phyloP scores from a whole-genome alignment of 768 basidiomycete species.

The Leccinum rimulosum region DNA sequence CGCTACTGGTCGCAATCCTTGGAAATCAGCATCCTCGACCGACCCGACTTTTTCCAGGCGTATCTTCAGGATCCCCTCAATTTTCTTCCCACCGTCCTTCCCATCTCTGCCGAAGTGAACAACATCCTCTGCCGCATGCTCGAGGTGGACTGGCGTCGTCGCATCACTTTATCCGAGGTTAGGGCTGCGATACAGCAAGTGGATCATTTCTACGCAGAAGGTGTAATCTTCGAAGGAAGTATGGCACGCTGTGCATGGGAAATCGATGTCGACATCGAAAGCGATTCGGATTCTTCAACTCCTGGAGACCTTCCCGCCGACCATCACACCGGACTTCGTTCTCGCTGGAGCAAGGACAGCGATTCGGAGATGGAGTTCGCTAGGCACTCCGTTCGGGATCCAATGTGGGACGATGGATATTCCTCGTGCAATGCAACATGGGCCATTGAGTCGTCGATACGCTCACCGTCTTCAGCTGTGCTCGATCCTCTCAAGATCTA shows the following conservation, averaged over 20 bases:
- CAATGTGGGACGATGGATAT: constrained; percentile 34
- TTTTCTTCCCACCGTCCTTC: constrained; percentile 85
- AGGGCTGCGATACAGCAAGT: constrained; percentile 56
- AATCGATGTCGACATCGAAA: constrained; percentile 60
- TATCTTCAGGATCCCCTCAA: constrained; percentile 73
- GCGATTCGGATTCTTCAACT: constrained; percentile 58
- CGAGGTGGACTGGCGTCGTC: constrained; percentile 59
- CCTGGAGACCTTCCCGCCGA: constrained; percentile 39
- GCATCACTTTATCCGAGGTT: constrained; percentile 48
- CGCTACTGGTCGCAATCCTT: constrained; percentile 91
- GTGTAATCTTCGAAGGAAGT: constrained; percentile 75
- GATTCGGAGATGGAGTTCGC: constrained; percentile 36
- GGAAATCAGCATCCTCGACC: constrained; percentile 80
- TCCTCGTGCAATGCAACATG: constrained; percentile 53
- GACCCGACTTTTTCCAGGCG: constrained; percentile 93
- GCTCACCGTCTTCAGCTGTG: constrained; percentile 41
- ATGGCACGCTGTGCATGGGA: constrained; percentile 81
- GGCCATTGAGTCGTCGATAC: constrained; percentile 51
- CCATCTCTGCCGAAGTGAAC: constrained; percentile 74
- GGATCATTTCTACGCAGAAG: constrained; percentile 67
- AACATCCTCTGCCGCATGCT: constrained; percentile 72
- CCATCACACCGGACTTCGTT: constrained; percentile 41
- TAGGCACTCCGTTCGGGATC: constrained; percentile 29
- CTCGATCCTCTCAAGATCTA: constrained; percentile 40
- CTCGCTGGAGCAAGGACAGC: constrained; percentile 58